Conservation (phyloP, 306 rosid species). For the Lathyrus oleraceus region DNA sequence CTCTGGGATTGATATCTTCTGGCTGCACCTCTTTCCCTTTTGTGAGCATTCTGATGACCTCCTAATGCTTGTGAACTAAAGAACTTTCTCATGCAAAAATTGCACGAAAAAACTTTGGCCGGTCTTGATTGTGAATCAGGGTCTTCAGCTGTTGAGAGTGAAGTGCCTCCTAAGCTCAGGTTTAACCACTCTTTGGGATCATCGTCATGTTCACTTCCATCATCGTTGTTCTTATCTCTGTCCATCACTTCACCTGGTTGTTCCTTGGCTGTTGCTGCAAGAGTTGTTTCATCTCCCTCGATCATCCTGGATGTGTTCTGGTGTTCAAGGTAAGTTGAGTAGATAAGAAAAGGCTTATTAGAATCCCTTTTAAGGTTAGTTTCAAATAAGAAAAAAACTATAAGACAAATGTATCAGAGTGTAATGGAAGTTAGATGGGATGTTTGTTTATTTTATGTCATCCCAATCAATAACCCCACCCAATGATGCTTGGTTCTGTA, state of each 20-base stretch:
- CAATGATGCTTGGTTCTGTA: constrained; percentile 61
- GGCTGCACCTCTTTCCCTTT: constrained; percentile 92
- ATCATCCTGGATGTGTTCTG: constrained; percentile 39
- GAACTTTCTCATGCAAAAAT: constrained; percentile 95
- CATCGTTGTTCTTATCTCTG: constrained; percentile 37
- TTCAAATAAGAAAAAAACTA: constrained; percentile 30
- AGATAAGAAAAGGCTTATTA: constrained; percentile 36
- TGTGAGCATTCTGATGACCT: constrained; percentile 96
- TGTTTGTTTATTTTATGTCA: constrained; percentile 40
- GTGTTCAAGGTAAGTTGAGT: constrained; percentile 35
- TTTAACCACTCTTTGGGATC: constrained; percentile 71
- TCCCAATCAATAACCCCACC: constrained; percentile 57
- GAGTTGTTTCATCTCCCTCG: constrained; percentile 40
- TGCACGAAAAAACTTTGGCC: constrained; percentile 77
- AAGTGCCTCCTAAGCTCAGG: constrained; percentile 67
- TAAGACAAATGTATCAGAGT: constrained; percentile 34
- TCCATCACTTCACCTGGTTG: constrained; percentile 36
- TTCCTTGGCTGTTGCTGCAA: constrained; percentile 34
- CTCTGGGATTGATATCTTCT: constrained; percentile 82
- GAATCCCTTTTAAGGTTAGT: constrained; percentile 44
- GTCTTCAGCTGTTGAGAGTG: constrained; percentile 49
- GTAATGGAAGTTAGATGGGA: constrained; percentile 46
- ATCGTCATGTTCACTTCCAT: constrained; percentile 37
- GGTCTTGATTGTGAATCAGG: constrained; percentile 51
- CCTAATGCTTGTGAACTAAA: constrained; percentile 94